Evolutionary conservation across 495 filamentous ascomycete species (phyloP), one percentile per base, ranked within the genome.

Genomic region (Saxophila tyrrhenica): DNA sequence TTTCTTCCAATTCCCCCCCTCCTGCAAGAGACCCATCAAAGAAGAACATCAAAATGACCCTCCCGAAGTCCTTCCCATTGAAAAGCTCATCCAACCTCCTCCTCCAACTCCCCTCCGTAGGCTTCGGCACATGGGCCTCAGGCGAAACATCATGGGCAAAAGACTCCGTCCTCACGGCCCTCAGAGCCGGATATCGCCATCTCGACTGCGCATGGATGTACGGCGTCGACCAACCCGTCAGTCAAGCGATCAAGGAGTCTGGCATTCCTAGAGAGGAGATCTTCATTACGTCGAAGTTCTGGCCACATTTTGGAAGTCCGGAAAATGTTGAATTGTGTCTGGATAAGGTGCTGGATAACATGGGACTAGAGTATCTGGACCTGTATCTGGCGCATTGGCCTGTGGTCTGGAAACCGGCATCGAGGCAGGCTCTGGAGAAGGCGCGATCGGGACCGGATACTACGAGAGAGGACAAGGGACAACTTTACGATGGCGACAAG

Each of bases 371-470:
- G 52, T 87, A 90, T 59, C 63, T 88, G 43, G 85, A 90, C 62
- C 70, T 85, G 0, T 88, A 81, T 63, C 72, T 85, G 45, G 76
- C 85, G 57, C 83, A 87, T 67, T 86, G 79, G 80, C 84, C 83
- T 3, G 45, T 38, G n/a, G 58, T 57, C 2, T 52, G 48, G 48
- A 52, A 52, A 25, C 52, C 53, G 13, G n/a, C 32, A 15, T 50
- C 44, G 23, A 42, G 25, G 9, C 25, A 54, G 35, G 50, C 49
- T 7, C 41, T 61, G 32, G 38, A 58, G 48, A 55, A 50, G 16
- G 59, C 55, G 1, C 10, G 21, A 1, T 13, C 58, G 2, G 53
- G 48, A 5, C 43, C 24, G 17, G 42, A 49, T 25, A 22, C 53
- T 3, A 48, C 43, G 3, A 21, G n/a, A 15, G 41, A 51, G 19